Base-by-base conservation (phyloP, 441 rosid species). In the Rhodomyrtus psidioides region DNA sequence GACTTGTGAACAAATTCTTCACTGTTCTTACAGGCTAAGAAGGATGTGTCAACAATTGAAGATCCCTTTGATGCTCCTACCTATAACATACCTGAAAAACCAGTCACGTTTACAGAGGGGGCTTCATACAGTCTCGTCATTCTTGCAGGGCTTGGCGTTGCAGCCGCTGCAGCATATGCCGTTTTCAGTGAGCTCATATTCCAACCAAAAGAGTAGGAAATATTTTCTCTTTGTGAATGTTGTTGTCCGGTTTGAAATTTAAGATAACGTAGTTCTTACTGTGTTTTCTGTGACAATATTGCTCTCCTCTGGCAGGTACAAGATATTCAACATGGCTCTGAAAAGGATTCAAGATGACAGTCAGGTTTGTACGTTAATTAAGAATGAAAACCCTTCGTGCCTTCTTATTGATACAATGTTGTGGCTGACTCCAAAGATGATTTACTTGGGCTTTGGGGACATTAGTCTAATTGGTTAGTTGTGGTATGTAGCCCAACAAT, bases 41-140 rank as follows among this genome's bases (percentile, higher is more conserved):
- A 96, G 86, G 98, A 96, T 19, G 87, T 96, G 85, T 91, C 97
- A 34, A 97, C 94, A 27, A 92, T 94, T 65, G 99, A 96, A 85
- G 98, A 97, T 93, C 99, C 99, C 84, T 97, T 97, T 92, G 97
- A 97, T 92, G 91, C 98, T 89, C 98, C 98, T 23, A 96, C 99
- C 5, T 96, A 94, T 89, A 92, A 96, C 88, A 97, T 97, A 88
- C 99, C 99, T 12, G 97, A 95, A 88, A 96, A 95, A 88, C 99
- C 98, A 2, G 98, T 96, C 87, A 93, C 98, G 15, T 96, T 97
- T 90, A 91, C 95, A 2, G 98, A 97, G 90, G 99, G 98, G 53
- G 98, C 99, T 89, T 94, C 99, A 87, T 96, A 97, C 92, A 91
- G 94, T 91, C 79, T 97, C 85, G 88, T 97, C 87, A 96, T 97